Evolutionary conservation across 1,284 basidiomycete species (phyloP).

Genomic region (Lignosus rhinocerotis): DNA sequence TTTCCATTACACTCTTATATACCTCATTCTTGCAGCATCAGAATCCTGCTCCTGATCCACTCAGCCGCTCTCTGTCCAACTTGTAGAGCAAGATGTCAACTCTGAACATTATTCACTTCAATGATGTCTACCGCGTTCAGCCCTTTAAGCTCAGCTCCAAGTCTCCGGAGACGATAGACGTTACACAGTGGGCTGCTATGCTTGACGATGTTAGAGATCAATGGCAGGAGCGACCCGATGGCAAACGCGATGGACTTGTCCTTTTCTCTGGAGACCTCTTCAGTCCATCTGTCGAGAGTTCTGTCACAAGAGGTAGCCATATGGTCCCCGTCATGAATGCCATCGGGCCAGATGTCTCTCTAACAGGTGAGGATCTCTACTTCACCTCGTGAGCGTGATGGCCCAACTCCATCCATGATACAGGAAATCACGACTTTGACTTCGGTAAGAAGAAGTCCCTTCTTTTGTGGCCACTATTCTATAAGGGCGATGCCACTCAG

Average conservation of each 20-base stretch:
- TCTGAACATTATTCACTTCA: conserved; percentile 58
- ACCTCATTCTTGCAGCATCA: no score
- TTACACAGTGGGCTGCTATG: conserved; percentile 70
- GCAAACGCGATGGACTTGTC: conserved; percentile 69
- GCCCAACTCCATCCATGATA: not conserved
- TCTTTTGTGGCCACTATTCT: not conserved
- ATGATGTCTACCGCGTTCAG: conserved; percentile 76
- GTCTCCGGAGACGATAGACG: conserved; percentile 66
- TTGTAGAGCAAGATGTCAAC: conserved; percentile 22
- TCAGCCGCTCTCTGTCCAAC: not conserved
- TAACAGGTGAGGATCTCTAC: conserved; percentile 50
- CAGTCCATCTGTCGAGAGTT: conserved; percentile 83
- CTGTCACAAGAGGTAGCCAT: conserved; percentile 88
- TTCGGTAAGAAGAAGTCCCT: conserved; percentile 43
- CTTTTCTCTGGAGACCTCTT: conserved; percentile 91
- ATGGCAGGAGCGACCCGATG: conserved; percentile 53
- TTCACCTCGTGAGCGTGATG: not conserved
- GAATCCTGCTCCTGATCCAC: not conserved
- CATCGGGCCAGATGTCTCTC: conserved; percentile 65
- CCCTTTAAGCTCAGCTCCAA: conserved; percentile 62
- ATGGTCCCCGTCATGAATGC: conserved; percentile 88
- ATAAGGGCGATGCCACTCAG: conserved; percentile 37
- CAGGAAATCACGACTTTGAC: conserved; percentile 87
- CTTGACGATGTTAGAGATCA: conserved; percentile 56
- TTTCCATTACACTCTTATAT: conserved; percentile 1